Conservation (phyloP, 2,329 filamentous ascomycete species). For the Orbilia quercus region DNA sequence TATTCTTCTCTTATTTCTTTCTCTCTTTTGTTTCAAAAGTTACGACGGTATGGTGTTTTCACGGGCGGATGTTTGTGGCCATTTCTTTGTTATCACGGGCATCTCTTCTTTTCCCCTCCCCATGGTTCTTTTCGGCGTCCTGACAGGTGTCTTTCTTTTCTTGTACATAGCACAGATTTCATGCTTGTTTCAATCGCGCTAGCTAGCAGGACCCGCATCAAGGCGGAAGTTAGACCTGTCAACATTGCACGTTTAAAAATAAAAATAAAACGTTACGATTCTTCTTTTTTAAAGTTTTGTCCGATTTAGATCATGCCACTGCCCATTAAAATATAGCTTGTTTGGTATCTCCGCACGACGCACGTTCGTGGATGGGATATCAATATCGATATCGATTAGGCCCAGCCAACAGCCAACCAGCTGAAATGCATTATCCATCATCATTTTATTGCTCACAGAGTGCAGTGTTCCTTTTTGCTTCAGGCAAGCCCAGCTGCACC, state of each 20-base stretch:
- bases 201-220: background rate
- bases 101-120: background rate
- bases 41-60: background rate
- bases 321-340: too few relatives aligned
- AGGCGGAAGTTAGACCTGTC: background rate
- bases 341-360: too few relatives aligned
- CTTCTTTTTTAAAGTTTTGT: too few relatives aligned
- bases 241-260: too few relatives aligned
- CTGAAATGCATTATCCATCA: constrained; percentile 8
- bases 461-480: too few relatives aligned
- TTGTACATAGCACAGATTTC: constrained; percentile 1
- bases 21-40: background rate
- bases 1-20: background rate
- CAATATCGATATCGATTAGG: too few relatives aligned
- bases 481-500: constrained; percentile 4
- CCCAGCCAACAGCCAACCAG: constrained; percentile 32
- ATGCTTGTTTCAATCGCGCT: background rate
- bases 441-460: too few relatives aligned
- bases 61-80: background rate
- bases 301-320: too few relatives aligned
- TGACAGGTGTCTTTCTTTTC: background rate
- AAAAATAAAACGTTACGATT: background rate
- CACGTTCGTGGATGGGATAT: too few relatives aligned
- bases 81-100: constrained; percentile 7
- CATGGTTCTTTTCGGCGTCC: constrained; percentile 6